Conservation (phyloP, 179 eudicot genomes). For the Patellifolia procumbens region DNA sequence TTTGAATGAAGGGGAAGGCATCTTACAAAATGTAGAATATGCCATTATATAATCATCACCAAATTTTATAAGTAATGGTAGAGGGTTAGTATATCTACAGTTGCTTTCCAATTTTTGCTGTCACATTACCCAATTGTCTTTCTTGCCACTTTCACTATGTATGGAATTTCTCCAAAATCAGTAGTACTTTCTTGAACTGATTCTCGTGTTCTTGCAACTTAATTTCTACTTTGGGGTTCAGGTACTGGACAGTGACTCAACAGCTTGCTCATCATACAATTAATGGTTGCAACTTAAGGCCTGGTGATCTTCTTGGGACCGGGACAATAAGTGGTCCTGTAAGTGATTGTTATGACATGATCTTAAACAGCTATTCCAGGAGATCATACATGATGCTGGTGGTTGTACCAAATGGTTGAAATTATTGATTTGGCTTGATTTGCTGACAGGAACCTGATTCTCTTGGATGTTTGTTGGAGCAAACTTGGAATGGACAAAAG, state of each 20-base stretch:
- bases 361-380: slow-evolving; percentile 18
- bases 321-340: slow-evolving; percentile 98
- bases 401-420: background rate
- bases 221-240: slow-evolving; percentile 24
- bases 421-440: slow-evolving; percentile 6
- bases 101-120: background rate
- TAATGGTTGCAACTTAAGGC: slow-evolving; percentile 96
- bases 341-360: slow-evolving; percentile 36
- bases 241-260: slow-evolving; percentile 95
- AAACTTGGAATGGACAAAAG: slow-evolving; percentile 86
- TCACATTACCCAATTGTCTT: background rate
- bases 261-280: slow-evolving; percentile 95
- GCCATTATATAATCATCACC: background rate
- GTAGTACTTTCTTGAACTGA: background rate
- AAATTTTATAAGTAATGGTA: background rate
- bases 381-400: background rate
- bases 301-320: slow-evolving; percentile 96
- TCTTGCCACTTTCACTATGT: slow-evolving; percentile 16
- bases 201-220: slow-evolving; percentile 1
- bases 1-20: background rate
- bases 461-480: slow-evolving; percentile 84
- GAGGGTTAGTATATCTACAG: slow-evolving; percentile 5
- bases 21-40: background rate
- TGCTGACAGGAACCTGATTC: slow-evolving; percentile 79
- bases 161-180: background rate